Base-by-base conservation (phyloP, 1,284 basidiomycete genomes). In the Papiliotrema fonsecae region DNA sequence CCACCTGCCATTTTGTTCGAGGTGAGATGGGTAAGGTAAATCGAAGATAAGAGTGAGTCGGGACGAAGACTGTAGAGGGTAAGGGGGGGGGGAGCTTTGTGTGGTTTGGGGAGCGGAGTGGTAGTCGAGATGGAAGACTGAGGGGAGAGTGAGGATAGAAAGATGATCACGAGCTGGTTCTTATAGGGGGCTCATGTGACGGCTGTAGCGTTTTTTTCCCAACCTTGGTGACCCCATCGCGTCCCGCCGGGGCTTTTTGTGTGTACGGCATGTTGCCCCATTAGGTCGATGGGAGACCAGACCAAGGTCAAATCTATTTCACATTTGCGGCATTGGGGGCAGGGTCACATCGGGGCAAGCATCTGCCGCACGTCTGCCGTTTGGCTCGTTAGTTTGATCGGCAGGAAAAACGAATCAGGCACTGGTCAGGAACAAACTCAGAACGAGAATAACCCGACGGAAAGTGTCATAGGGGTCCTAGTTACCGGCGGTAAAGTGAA, bases 1-100 rank as follows among this genome's bases (percentile, higher is more conserved):
- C 67, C 69, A 42, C 69, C 69, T n/a, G 69, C 66, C 69, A 71
- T 71, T 37, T 34, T 67, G 57, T 43, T 39, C 18, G 45, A 40
- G 24, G 37, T 27, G 27, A 31, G 16, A 32, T 13, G 18, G 10
- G 32, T 16, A 32, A 40, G n/a, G 37, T 26, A 22, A 14, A 14
- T 40, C 38, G 38, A 40, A 18, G 10, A 40, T 18, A 40, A 40
- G 38, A 40, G 19, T 40, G 11, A 26, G 38, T 40, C 38, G 38
- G 38, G 26, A 19, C 11, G 7, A 40, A 40, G 38, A 40, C 38
- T 40, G 38, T 40, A 40, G 36, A 40, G 38, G 38, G 38, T 18
- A 26, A 24, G 38, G 38, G 18, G 19, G 38, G 38, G 38, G 24
- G 18, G 19, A 11, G 10, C 10, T 37, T 11, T 19, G 38, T 26